Conservation (phyloP, 176 grass and related monocot species). For the Saccharum spontaneum region DNA sequence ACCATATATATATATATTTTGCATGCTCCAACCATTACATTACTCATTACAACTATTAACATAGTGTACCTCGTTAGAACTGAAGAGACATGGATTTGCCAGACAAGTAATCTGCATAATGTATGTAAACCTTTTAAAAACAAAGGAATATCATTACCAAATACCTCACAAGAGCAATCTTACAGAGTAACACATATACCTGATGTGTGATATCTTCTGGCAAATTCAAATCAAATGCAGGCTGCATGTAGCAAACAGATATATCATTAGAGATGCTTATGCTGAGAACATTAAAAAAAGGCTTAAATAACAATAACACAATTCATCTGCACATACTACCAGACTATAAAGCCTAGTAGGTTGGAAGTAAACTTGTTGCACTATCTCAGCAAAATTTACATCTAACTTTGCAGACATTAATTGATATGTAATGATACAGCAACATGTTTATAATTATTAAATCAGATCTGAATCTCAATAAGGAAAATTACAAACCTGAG, state of each 20-base stretch:
- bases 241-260: conserved; percentile 52
- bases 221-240: conserved; percentile 71
- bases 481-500: conserved; percentile 61
- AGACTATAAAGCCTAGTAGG: neutral
- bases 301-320: conserved; percentile 9
- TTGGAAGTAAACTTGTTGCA: neutral
- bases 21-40: conserved; percentile 10
- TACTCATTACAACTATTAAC: neutral
- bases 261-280: conserved; percentile 26
- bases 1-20: conserved; percentile 2
- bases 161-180: neutral
- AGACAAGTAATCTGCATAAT: conserved; percentile 78
- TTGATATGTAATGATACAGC: neutral
- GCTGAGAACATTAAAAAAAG: neutral
- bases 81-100: conserved; percentile 85
- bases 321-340: neutral
- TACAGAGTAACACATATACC: conserved; percentile 44
- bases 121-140: conserved; percentile 17
- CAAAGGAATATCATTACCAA: conserved; percentile 11
- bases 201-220: conserved; percentile 60
- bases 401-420: neutral
- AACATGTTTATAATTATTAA: conserved; percentile 20
- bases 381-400: conserved; percentile 3
- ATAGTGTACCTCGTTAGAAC: conserved; percentile 72
- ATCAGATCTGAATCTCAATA: conserved; percentile 4